Conservation (phyloP, 495 filamentous ascomycete genomes). For the Penicillium bialowiezense region DNA sequence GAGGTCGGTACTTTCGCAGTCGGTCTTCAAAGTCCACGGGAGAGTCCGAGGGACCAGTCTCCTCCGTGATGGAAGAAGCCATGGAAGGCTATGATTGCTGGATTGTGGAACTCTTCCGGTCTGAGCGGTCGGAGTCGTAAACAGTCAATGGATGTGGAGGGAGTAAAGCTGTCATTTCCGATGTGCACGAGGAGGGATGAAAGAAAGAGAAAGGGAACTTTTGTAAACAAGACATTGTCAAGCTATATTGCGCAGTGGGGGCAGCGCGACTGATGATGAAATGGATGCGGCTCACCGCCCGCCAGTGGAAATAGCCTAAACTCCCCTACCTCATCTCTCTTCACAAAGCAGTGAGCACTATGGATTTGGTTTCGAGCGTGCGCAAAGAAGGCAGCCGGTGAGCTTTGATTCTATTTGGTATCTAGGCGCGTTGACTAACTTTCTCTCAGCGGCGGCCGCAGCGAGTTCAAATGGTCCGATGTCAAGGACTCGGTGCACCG, state of each 20-base stretch:
- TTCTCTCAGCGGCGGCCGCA: slow-evolving; percentile 70
- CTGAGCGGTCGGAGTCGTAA: slow-evolving; percentile 3
- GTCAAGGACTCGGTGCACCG: slow-evolving; percentile 83
- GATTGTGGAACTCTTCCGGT: slow-evolving; percentile 1
- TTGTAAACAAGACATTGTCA: slow-evolving; percentile 19
- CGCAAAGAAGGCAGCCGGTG: slow-evolving; percentile 88
- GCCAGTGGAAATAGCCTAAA: neutral
- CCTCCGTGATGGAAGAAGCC: slow-evolving; percentile 12
- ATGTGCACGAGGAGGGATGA: neutral
- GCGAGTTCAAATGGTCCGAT: slow-evolving; percentile 94
- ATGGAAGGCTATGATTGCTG: slow-evolving; percentile 19
- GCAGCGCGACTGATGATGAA: slow-evolving; percentile 20
- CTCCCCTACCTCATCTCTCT: neutral
- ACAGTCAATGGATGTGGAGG: slow-evolving; percentile 1
- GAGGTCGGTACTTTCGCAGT: slow-evolving; percentile 7
- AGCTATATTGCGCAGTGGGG: slow-evolving; percentile 13
- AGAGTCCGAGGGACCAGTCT: neutral
- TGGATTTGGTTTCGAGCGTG: slow-evolving; percentile 92
- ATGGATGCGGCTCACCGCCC: slow-evolving; percentile 6
- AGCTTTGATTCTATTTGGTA: slow-evolving; percentile 3
- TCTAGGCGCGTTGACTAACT: slow-evolving; percentile 7
- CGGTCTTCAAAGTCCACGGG: neutral
- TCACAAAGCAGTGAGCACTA: slow-evolving; percentile 29
- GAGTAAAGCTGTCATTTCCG: slow-evolving; percentile 26
- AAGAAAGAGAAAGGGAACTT: neutral